A percentile compares a stretch with the other conserved stretches of the same genome.
Conservation (phyloP, 495 filamentous ascomycete species). For the Neurospora sp. region DNA sequence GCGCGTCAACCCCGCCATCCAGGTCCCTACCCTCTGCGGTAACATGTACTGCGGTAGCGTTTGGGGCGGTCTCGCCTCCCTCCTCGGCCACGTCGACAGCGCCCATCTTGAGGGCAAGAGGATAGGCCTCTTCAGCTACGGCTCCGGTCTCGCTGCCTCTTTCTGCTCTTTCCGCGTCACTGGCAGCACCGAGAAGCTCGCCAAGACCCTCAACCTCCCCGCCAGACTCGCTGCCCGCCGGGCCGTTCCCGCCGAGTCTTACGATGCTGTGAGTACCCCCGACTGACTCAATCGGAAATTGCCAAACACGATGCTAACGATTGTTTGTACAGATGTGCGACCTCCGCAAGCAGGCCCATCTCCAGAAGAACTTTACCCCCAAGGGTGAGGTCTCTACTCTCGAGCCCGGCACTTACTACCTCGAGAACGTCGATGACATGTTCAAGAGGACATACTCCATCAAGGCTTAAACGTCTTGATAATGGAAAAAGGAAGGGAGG, state of each 20-base stretch:
- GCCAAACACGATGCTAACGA: constrained; percentile 7
- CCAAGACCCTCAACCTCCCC: constrained; percentile 70
- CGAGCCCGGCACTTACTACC: constrained; percentile 75
- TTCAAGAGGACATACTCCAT: constrained; percentile 82
- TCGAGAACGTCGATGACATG: constrained; percentile 85
- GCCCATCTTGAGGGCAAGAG: constrained; percentile 69
- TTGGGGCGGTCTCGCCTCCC: constrained; percentile 70
- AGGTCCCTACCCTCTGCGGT: constrained; percentile 88
- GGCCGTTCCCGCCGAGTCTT: constrained; percentile 69
- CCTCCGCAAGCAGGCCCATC: constrained; percentile 85
- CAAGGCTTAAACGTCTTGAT: constrained; percentile 55
- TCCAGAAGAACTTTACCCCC: constrained; percentile 84
- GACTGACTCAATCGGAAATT: neutral
- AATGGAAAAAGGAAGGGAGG: neutral
- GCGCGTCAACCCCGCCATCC: constrained; percentile 73
- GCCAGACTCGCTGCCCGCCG: constrained; percentile 56
- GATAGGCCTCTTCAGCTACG: constrained; percentile 89
- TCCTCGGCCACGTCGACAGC: constrained; percentile 63
- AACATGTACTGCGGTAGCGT: constrained; percentile 99
- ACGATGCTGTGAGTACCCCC: constrained; percentile 61
- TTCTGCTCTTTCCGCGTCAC: constrained; percentile 81
- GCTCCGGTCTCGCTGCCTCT: constrained; percentile 80
- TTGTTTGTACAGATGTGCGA: constrained; percentile 62
- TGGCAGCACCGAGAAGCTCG: constrained; percentile 65
- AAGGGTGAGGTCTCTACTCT: constrained; percentile 67